A percentile compares a stretch with the other conserved stretches of the same genome.
These are phyloP conservation scores for Juncus inflexus DNA, from an alignment of 176 grass and related monocot species.

Conservation along the genomic window DNA sequence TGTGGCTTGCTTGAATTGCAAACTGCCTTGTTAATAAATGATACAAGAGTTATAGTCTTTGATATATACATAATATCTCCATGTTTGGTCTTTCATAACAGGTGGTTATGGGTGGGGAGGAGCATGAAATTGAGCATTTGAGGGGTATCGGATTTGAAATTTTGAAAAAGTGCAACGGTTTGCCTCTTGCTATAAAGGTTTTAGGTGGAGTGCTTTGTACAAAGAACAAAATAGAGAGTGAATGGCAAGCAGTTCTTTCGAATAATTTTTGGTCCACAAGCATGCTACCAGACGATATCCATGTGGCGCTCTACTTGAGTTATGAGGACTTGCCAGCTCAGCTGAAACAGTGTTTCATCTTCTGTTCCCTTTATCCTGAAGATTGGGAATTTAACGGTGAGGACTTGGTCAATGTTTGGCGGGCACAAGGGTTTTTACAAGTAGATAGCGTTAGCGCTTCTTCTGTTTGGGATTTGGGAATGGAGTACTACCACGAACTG, in stretches of 20 bases:
- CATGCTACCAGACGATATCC: conserved; percentile 41
- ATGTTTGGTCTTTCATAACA: background rate
- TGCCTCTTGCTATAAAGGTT: conserved; percentile 18
- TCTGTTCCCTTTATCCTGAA: conserved; percentile 40
- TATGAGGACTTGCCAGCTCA: conserved; percentile 46
- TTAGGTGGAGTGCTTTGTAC: conserved; percentile 41
- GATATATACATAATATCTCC: too few relatives aligned
- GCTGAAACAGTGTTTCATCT: conserved; percentile 47
- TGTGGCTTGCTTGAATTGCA: too few relatives aligned
- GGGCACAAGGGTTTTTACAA: conserved; percentile 37
- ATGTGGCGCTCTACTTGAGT: conserved; percentile 38
- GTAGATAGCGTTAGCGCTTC: conserved; percentile 18
- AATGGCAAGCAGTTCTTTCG: conserved; percentile 36
- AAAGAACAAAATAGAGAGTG: conserved; percentile 25
- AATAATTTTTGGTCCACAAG: conserved; percentile 31
- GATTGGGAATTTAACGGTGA: conserved; percentile 23
- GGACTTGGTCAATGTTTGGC: conserved; percentile 33
- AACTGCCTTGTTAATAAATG: background rate
- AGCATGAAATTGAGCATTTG: conserved; percentile 23
- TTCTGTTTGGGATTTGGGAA: conserved; percentile 25
- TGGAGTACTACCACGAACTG: conserved; percentile 39
- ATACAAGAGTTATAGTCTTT: background rate
- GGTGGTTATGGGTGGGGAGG: conserved; percentile 19
- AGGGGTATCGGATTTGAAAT: conserved; percentile 32
- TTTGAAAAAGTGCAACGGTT: conserved; percentile 27